A percentile compares a stretch with the other conserved stretches of the same genome.
These are phyloP conservation scores for Colletotrichum shisoi DNA, from an alignment of 2,329 filamentous ascomycete genomes.

Conservation along the genomic window DNA sequence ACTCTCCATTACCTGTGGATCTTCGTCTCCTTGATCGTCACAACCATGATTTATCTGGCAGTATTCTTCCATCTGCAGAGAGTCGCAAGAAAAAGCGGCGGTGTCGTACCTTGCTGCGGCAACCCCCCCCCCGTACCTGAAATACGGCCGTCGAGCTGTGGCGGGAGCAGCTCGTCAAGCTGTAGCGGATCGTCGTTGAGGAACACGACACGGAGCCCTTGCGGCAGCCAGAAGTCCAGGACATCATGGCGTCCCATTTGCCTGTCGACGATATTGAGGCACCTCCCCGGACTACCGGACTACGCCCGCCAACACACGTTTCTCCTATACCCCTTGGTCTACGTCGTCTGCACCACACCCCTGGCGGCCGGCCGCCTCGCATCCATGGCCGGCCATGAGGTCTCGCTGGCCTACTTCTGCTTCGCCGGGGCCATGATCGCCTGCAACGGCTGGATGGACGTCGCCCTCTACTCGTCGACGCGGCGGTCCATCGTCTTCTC, in stretches of 20 bases:
- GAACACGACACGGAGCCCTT: neutral
- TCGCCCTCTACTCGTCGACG: slow-evolving; percentile 61
- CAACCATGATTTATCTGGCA: slow-evolving; percentile 51
- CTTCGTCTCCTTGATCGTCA: slow-evolving; percentile 54
- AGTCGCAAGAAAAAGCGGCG: slow-evolving; percentile 33
- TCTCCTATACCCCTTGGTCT: slow-evolving; percentile 73
- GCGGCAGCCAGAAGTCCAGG: neutral
- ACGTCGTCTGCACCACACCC: slow-evolving; percentile 73
- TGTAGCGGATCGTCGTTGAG: too few relatives aligned
- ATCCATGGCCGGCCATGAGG: slow-evolving; percentile 62
- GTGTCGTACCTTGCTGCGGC: slow-evolving; percentile 12
- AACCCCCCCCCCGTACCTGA: neutral
- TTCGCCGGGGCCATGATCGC: slow-evolving; percentile 67
- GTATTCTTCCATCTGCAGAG: slow-evolving; percentile 53
- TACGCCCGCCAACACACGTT: slow-evolving; percentile 60
- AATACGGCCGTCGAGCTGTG: neutral
- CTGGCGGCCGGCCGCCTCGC: slow-evolving; percentile 70
- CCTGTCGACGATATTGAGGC: slow-evolving; percentile 13
- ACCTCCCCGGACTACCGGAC: slow-evolving; percentile 24
- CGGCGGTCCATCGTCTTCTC: slow-evolving; percentile 62
- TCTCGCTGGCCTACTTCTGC: slow-evolving; percentile 64
- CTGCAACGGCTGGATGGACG: slow-evolving; percentile 64
- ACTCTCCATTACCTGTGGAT: slow-evolving; percentile 72
- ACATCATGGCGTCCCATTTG: slow-evolving; percentile 2
- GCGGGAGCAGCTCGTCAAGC: neutral